phyloP scores from a whole-genome alignment of 805 yeast species.

The Wickerhamomyces mucosus region DNA sequence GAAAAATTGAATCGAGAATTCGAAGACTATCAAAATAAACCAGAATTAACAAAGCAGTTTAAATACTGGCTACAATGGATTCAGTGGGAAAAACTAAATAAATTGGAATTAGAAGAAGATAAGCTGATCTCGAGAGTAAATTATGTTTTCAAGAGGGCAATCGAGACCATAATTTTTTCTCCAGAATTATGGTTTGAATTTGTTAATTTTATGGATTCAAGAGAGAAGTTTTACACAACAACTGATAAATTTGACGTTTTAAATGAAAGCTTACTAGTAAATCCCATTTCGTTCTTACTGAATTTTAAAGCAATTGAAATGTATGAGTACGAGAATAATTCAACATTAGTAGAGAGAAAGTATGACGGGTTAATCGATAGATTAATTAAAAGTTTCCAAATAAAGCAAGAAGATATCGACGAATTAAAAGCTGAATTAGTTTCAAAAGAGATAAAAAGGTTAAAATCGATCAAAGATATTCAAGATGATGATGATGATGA shows the following conservation, averaged over 20 bases:
- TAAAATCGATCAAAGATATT: not conserved
- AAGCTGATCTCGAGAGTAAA: slow-evolving; percentile 46
- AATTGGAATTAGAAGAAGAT: slow-evolving; percentile 46
- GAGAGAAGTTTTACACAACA: slow-evolving; percentile 7
- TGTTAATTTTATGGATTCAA: slow-evolving; percentile 25
- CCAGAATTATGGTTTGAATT: slow-evolving; percentile 76
- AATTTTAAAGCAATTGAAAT: slow-evolving; percentile 60
- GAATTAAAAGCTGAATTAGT: slow-evolving; percentile 14
- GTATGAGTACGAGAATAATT: slow-evolving; percentile 49
- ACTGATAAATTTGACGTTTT: slow-evolving; percentile 32
- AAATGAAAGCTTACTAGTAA: slow-evolving; percentile 45
- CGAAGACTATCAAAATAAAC: slow-evolving; percentile 21
- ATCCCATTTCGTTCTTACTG: slow-evolving; percentile 62
- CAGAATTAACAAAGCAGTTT: slow-evolving; percentile 26
- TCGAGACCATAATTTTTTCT: slow-evolving; percentile 48
- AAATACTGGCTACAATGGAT: slow-evolving; percentile 67
- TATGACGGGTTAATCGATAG: slow-evolving; percentile 42
- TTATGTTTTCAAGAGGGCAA: slow-evolving; percentile 65
- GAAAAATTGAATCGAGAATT: slow-evolving; percentile 33
- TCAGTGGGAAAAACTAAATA: slow-evolving; percentile 68
- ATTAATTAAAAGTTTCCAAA: slow-evolving; percentile 30
- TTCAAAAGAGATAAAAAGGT: slow-evolving; percentile 1
- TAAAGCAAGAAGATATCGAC: slow-evolving; percentile 10
- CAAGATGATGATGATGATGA: slow-evolving; percentile 7
- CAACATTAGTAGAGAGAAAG: slow-evolving; percentile 37